A percentile compares a stretch with the other conserved stretches of the same genome.
Evolutionary conservation across 2,329 filamentous ascomycete species (phyloP).

Genomic region (Mycosphaerelloides madeirae): DNA sequence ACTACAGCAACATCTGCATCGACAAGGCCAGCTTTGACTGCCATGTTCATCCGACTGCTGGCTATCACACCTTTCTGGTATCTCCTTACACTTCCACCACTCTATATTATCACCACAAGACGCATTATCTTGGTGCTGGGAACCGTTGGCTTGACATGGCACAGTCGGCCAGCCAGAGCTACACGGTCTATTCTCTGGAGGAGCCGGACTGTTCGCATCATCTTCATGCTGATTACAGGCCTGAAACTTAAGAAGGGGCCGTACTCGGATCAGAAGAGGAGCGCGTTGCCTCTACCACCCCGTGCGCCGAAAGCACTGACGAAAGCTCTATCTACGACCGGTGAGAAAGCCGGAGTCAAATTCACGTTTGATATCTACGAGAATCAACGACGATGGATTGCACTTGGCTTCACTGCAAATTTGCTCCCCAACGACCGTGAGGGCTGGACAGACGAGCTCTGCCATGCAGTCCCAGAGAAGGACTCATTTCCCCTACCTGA

Average conservation of each 20-base stretch:
- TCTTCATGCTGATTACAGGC: constrained; percentile 72
- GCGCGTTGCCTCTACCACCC: constrained; percentile 12
- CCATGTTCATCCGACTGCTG: constrained; percentile 82
- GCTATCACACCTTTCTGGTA: constrained; percentile 88
- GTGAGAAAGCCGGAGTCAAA: constrained; percentile 65
- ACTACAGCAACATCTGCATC: constrained; percentile 86
- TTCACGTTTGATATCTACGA: constrained; percentile 97
- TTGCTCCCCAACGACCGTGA: constrained; percentile 85
- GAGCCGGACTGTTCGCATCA: constrained; percentile 66
- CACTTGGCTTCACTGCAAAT: constrained; percentile 88
- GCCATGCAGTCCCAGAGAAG: constrained; percentile 71
- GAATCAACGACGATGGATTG: constrained; percentile 92
- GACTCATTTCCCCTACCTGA: constrained; percentile 67
- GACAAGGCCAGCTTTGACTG: constrained; percentile 81
- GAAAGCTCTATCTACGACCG: constrained; percentile 39
- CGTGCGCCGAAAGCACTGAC: constrained; percentile 16
- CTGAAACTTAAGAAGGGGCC: constrained; percentile 44
- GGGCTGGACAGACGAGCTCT: constrained; percentile 93
- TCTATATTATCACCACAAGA: constrained; percentile 79
- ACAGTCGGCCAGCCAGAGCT: constrained; percentile 79
- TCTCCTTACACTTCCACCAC: constrained; percentile 71
- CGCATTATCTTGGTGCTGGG: constrained; percentile 80
- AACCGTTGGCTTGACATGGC: constrained; percentile 84
- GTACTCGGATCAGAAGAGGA: too few species aligned
- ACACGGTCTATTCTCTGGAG: constrained; percentile 87